Evolutionary conservation across 140 eudicot genomes (phyloP), one percentile per base, ranked within the genome.

Genomic region (Ambrosia hybrid): DNA sequence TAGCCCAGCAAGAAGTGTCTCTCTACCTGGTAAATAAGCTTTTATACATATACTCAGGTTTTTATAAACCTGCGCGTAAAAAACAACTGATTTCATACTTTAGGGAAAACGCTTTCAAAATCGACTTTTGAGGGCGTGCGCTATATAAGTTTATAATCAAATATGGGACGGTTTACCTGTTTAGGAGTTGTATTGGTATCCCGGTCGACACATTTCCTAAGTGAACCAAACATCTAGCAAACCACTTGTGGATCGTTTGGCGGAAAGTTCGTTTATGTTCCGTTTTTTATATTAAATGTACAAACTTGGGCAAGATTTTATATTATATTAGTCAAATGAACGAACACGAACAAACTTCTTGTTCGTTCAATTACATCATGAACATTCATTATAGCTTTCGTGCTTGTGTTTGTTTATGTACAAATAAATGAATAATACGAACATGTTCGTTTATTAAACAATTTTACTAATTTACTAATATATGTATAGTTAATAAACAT

Each of bases 1-100:
- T 34, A 94, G 95, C 80, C 97, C 97, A 75, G 75, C 91, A 63
- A 75, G 86, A 78, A 73, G 83, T 68, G 86, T 71, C 16, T 65
- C 86, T 17, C 85, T 72, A 52, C 82, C 82, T 58, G 96, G 99
- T 94, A 63, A 10, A 1, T 33, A 84, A 33, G 78, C 60, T 4
- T 9, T 14, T 74, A 49, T 12, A 49, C 12, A 49, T 12, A 49
- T 1, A 48, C n/a, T 2, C 13, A 4, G 55, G 55, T 10, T 48
- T 48, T 48, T 48, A 48, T 48, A 8, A 48, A 48, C 4, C 12
- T 48, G 46, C 46, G 3, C 9, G 46, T 41, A 41, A 41, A 41
- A 9, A 41, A 41, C 5, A 6, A 5, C 1, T 41, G 8, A 41
- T 41, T 41, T 9, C 1, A 41, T 41, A 21, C 26, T 14, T 6